Evolutionary conservation across 441 rosid genomes (phyloP).

Genomic region (Eruca vesicaria): DNA sequence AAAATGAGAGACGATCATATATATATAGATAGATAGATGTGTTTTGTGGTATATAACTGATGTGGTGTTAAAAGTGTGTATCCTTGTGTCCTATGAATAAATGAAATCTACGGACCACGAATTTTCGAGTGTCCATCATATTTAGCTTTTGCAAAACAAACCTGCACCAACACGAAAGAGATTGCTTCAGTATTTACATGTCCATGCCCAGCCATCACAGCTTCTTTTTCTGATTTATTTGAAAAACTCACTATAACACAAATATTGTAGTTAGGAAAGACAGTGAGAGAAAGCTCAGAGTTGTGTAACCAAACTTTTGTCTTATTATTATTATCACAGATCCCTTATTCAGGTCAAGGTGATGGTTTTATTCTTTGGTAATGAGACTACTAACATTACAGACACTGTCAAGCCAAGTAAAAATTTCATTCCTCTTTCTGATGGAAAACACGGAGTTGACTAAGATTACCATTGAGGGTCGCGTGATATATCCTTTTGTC

Average conservation of each 20-base stretch:
- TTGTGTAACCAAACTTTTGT: constrained; percentile 14
- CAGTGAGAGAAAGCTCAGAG: neutral
- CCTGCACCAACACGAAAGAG: constrained; percentile 96
- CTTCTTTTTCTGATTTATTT: constrained; percentile 32
- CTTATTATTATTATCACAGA: constrained; percentile 16
- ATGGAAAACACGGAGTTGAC: constrained; percentile 95
- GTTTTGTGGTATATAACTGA: constrained; percentile 16
- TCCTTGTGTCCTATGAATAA: constrained; percentile 40
- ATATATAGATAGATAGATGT: constrained; percentile 7
- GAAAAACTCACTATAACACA: constrained; percentile 29
- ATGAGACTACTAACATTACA: constrained; percentile 35
- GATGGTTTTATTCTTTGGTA: constrained; percentile 24
- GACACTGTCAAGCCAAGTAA: constrained; percentile 24
- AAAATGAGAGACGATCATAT: constrained; percentile 8
- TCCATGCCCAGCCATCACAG: constrained; percentile 31
- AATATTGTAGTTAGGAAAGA: neutral
- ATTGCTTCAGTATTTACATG: constrained; percentile 68
- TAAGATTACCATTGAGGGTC: constrained; percentile 98
- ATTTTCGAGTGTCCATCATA: constrained; percentile 50
- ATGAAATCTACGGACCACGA: constrained; percentile 62
- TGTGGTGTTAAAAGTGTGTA: constrained; percentile 21
- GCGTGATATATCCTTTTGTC: constrained; percentile 98
- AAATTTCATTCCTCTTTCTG: constrained; percentile 85
- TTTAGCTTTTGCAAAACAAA: constrained; percentile 87
- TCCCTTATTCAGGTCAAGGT: constrained; percentile 26